A percentile compares a stretch with the other conserved stretches of the same genome.
phyloP scores from a whole-genome alignment of 768 basidiomycete species.

The Termitomyces sp. region DNA sequence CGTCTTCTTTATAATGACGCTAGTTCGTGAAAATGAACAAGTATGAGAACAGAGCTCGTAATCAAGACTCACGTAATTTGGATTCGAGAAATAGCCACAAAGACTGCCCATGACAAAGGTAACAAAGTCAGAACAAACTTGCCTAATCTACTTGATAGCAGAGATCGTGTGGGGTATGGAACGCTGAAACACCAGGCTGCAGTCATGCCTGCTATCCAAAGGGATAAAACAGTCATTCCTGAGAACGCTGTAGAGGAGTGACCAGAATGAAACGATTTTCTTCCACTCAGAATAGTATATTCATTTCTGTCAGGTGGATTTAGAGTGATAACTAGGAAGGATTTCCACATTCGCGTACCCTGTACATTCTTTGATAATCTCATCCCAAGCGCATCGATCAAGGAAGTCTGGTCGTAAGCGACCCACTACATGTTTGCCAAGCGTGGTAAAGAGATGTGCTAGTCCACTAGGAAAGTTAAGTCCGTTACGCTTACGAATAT shows the following conservation, averaged over 20 bases:
- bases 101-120: slow-evolving; percentile 51
- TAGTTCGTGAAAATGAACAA: slow-evolving; percentile 16
- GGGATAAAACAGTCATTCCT: slow-evolving; percentile 57
- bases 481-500: background rate
- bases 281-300: slow-evolving; percentile 37
- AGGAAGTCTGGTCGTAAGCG: slow-evolving; percentile 65
- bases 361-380: slow-evolving; percentile 38
- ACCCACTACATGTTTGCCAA: slow-evolving; percentile 53
- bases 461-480: slow-evolving; percentile 26
- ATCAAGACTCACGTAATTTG: slow-evolving; percentile 51
- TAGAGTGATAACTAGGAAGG: background rate
- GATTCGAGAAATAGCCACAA: slow-evolving; percentile 56
- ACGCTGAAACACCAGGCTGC: slow-evolving; percentile 49
- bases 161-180: slow-evolving; percentile 26
- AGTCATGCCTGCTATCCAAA: slow-evolving; percentile 62
- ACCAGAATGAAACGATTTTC: slow-evolving; percentile 64
- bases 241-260: slow-evolving; percentile 64
- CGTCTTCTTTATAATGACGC: slow-evolving; percentile 68
- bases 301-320: slow-evolving; percentile 22
- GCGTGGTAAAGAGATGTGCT: slow-evolving; percentile 41
- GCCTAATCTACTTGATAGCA: slow-evolving; percentile 41
- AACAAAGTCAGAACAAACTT: slow-evolving; percentile 41
- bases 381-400: slow-evolving; percentile 58
- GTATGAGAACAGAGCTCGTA: background rate
- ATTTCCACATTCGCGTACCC: slow-evolving; percentile 34